Percentiles rank a stretch among this genome's conserved stretches.
These are phyloP conservation scores for Epichloe typhina DNA, from an alignment of 2,329 filamentous ascomycete species.

Conservation along the genomic window DNA sequence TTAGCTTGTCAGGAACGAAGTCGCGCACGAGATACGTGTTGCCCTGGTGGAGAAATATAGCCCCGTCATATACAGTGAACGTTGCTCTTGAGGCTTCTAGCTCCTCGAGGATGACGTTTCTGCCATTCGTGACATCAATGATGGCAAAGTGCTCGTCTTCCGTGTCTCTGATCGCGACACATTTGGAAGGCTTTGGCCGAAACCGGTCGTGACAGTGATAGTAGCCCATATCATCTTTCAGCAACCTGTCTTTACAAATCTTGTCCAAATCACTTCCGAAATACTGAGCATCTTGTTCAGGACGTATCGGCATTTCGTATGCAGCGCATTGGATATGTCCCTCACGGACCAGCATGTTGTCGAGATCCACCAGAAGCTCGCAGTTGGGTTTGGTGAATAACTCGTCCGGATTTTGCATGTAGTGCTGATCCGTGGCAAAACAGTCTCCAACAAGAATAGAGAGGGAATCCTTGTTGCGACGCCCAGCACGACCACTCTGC, in stretches of 20 bases:
- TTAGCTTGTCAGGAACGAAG: conserved; percentile 63
- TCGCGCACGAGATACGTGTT: conserved; percentile 84
- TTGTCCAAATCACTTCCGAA: conserved; percentile 62
- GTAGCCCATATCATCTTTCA: conserved; percentile 64
- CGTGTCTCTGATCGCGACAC: conserved; percentile 79
- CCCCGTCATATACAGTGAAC: conserved; percentile 92
- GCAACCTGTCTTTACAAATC: conserved; percentile 61
- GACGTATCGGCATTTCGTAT: conserved; percentile 83
- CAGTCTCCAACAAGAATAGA: conserved; percentile 81
- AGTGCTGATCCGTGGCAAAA: conserved; percentile 86
- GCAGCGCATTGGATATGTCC: conserved; percentile 94
- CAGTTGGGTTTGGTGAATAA: conserved; percentile 86
- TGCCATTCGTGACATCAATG: conserved; percentile 70
- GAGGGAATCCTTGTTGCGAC: conserved; percentile 84
- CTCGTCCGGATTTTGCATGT: conserved; percentile 92
- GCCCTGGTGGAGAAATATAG: conserved; percentile 95
- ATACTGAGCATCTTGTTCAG: conserved; percentile 60
- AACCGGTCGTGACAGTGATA: conserved; percentile 87
- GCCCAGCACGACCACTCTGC: conserved; percentile 83
- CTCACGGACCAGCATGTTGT: conserved; percentile 81
- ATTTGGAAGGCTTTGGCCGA: conserved; percentile 68
- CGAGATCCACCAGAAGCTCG: conserved; percentile 80
- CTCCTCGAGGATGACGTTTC: conserved; percentile 82
- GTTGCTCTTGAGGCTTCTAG: conserved; percentile 91
- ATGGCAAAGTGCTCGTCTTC: conserved; percentile 88